Evolutionary conservation across 768 basidiomycete species (phyloP), one percentile per base, ranked within the genome.

Genomic region (Sistotremastrum suecicum): DNA sequence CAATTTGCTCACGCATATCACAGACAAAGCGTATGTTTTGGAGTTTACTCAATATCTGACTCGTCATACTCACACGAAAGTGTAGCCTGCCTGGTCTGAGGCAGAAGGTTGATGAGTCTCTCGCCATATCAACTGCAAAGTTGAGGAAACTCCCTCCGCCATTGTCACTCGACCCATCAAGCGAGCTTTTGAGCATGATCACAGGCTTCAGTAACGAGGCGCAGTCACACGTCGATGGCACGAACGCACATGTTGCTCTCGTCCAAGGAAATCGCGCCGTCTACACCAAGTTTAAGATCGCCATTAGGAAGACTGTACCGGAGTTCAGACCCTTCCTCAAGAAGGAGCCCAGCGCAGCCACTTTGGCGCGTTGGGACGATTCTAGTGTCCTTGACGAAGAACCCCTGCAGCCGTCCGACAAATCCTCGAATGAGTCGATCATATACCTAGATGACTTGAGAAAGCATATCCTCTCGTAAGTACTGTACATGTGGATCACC

Each of bases 181-280:
- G 61, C 3, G 60, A 63, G 47, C 59, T 67, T 51, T 50, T 68
- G 5, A 58, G 52, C 6, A 52, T 68, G 0, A 45, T 70, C 35
- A 65, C 62, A 5, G 45, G 46, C 5, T 64, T 69, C 43, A 59
- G 57, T 46, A 53, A 54, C 5, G 54, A 59, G 5, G 49, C 69
- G 5, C 51, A 56, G 29, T 52, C 49, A 9, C 53, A 53, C 34
- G 60, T 65, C 5, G 43, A 55, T 8, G 67, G 62, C n/a, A 53
- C 49, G 8, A 46, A 50, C 1, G 56, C 58, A 9, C 47, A 50
- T 37, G 56, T 53, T 20, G 32, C 31, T 11, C 48, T 68, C 31
- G 57, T 68, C 3, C 64, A 63, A 32, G 54, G 51, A 12, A 62
- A 62, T 38, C 56, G 57, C 29, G 56, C 50, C 1, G 50, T 56